Conservation (phyloP, 2,329 filamentous ascomycete species). For the Colletotrichum sp. region DNA sequence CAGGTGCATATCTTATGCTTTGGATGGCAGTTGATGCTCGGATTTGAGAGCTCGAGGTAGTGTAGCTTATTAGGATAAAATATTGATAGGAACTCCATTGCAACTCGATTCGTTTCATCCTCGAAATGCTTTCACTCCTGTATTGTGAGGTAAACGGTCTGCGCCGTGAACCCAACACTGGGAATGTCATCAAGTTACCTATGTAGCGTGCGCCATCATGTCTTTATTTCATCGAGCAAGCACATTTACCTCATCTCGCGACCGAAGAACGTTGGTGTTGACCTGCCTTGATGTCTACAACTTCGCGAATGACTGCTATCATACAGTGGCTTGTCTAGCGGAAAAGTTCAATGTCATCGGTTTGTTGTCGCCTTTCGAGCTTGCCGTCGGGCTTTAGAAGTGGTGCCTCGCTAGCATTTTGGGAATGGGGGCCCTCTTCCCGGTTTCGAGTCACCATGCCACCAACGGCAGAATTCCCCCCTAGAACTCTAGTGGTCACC, state of each 20-base stretch:
- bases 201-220: fast-evolving
- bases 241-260: background rate
- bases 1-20: background rate
- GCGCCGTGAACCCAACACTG: fast-evolving
- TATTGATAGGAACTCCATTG: fast-evolving
- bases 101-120: fast-evolving
- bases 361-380: background rate
- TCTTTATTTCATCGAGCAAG: background rate
- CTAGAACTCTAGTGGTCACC: background rate
- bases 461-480: background rate
- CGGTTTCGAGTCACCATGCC: background rate
- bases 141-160: background rate
- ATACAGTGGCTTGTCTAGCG: background rate
- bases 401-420: background rate
- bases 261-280: background rate
- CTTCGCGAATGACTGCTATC: fast-evolving
- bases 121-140: fast-evolving
- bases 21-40: background rate
- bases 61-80: background rate
- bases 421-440: fast-evolving
- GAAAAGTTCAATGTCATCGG: fast-evolving
- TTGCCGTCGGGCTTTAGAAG: fast-evolving
- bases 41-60: fast-evolving
- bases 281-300: fast-evolving
- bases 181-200: background rate